Evolutionary conservation across 73 alveolate genomes (phyloP).

Genomic region (Paramecium bursaria): DNA sequence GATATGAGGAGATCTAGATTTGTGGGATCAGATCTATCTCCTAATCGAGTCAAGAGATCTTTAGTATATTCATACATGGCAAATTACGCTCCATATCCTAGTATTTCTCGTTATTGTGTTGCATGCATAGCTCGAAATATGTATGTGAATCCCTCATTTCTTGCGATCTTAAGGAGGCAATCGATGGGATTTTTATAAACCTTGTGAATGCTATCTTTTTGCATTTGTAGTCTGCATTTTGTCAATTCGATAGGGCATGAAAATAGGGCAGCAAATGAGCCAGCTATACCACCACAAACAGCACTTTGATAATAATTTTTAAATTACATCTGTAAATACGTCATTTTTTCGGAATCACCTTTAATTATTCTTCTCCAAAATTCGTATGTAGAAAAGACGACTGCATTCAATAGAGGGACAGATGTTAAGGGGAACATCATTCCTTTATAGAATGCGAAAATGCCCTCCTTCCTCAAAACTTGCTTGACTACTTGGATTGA

Average conservation of each 20-base stretch:
- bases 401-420: constrained; percentile 73
- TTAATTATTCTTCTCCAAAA: constrained; percentile 57
- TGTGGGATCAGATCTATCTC: constrained; percentile 59
- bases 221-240: constrained; percentile 74
- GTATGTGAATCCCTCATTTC: constrained; percentile 59
- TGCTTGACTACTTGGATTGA: constrained; percentile 21
- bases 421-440: constrained; percentile 71
- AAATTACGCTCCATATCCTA: constrained; percentile 69
- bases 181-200: constrained; percentile 62
- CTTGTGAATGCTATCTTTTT: constrained; percentile 55
- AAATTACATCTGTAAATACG: constrained; percentile 21
- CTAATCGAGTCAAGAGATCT: constrained; percentile 7
- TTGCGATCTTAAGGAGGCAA: constrained; percentile 50
- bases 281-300: constrained; percentile 70
- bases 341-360: constrained; percentile 29
- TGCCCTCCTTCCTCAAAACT: constrained; percentile 51
- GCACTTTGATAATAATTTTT: constrained; percentile 9
- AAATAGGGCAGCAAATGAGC: constrained; percentile 67
- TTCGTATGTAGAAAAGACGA: constrained; percentile 75
- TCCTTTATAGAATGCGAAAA: constrained; percentile 72
- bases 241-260: constrained; percentile 74
- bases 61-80: constrained; percentile 59
- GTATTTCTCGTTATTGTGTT: constrained; percentile 56
- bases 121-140: constrained; percentile 68
- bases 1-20: constrained; percentile 26